These are phyloP conservation scores for Ascochyta fabae DNA, from an alignment of 2,329 filamentous ascomycete species.

Conservation along the genomic window DNA sequence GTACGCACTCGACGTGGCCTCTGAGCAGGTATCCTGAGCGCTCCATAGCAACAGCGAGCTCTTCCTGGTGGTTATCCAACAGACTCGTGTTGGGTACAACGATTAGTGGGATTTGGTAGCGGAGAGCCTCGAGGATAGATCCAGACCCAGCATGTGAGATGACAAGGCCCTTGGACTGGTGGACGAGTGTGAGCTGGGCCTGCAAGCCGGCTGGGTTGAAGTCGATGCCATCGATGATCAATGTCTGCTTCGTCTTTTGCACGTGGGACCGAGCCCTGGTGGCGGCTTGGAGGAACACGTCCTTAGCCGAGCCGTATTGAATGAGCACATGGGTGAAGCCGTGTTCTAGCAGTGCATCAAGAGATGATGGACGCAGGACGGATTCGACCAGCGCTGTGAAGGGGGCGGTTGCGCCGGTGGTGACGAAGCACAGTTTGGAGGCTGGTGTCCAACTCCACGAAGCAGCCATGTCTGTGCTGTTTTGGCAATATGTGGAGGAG, in stretches of 20 bases:
- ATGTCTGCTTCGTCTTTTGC: conserved; percentile 13
- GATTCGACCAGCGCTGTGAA: conserved; percentile 76
- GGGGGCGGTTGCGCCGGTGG: conserved; percentile 87
- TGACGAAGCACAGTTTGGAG: conserved; percentile 74
- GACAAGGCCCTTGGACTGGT: conserved; percentile 71
- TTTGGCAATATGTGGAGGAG: background rate
- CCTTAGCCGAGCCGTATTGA: conserved; percentile 76
- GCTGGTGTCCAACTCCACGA: conserved; percentile 29
- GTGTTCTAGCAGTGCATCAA: conserved; percentile 63
- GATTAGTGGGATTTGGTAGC: conserved; percentile 76
- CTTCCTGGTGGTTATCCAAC: conserved; percentile 88
- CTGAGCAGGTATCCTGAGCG: conserved; percentile 78
- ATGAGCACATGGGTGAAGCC: conserved; percentile 76
- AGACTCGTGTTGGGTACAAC: conserved; percentile 86
- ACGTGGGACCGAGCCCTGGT: conserved; percentile 23
- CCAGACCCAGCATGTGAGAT: conserved; percentile 93
- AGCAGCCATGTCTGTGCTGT: conserved; percentile 20
- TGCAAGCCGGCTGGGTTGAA: conserved; percentile 68
- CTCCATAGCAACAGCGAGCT: conserved; percentile 80
- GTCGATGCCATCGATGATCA: conserved; percentile 66
- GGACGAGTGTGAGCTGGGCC: conserved; percentile 63
- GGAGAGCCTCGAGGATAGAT: conserved; percentile 82
- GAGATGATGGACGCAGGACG: conserved; percentile 67
- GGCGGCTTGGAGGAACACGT: conserved; percentile 56
- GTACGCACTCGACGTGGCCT: conserved; percentile 66